Evolutionary conservation across 116 monocot species (phyloP).

Genomic region (Zostera marina): DNA sequence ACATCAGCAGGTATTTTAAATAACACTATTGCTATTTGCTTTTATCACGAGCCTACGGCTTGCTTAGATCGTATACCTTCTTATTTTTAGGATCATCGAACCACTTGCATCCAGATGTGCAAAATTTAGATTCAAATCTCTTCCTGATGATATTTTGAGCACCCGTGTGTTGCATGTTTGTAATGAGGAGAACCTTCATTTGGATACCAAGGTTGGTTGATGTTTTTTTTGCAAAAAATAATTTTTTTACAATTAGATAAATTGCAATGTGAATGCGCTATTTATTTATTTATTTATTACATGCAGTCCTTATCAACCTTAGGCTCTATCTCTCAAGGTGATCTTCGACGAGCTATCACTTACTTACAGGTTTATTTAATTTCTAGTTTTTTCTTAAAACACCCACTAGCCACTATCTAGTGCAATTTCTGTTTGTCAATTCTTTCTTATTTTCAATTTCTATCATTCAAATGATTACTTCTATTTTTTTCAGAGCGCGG

Average conservation of each 20-base stretch:
- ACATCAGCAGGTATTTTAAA: conserved; percentile 74
- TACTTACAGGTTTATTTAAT: conserved; percentile 69
- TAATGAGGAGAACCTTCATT: conserved; percentile 58
- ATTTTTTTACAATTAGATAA: not conserved
- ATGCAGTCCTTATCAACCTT: conserved; percentile 70
- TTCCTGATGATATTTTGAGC: conserved; percentile 76
- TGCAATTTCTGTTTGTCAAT: not conserved
- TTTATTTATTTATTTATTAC: not conserved
- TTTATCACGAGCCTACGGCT: not conserved
- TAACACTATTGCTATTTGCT: not conserved
- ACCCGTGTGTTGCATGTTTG: conserved; percentile 78
- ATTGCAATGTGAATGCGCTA: not conserved
- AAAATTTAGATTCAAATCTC: conserved; percentile 91
- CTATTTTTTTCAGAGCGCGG: conserved; percentile 49
- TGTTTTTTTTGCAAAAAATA: not conserved
- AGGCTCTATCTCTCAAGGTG: conserved; percentile 77
- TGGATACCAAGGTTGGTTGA: conserved; percentile 57
- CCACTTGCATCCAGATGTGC: conserved; percentile 99
- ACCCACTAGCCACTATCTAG: not conserved
- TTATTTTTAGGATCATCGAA: conserved; percentile 66
- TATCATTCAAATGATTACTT: not conserved
- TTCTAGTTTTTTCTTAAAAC: not conserved
- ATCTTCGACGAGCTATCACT: conserved; percentile 98
- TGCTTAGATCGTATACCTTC: not conserved
- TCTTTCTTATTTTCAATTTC: not conserved